Percentiles rank a stretch among this genome's conserved stretches.
These are phyloP conservation scores for Inga leiocalycina DNA, from an alignment of 306 rosid species.

Conservation along the genomic window DNA sequence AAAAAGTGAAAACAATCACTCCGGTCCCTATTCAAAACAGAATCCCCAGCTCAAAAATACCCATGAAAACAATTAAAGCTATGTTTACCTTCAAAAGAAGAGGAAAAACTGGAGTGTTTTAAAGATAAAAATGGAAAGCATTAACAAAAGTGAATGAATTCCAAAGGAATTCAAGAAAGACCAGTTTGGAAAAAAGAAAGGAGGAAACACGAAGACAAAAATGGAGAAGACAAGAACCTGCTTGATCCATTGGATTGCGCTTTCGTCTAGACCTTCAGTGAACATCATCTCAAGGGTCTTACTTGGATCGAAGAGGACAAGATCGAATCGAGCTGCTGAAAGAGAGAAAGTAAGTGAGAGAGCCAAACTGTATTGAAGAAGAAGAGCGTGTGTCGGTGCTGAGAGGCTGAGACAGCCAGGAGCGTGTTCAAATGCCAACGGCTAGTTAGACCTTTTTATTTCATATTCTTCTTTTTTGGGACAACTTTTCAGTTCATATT, in stretches of 20 bases:
- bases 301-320: neutral
- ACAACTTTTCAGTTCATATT: too few relatives aligned
- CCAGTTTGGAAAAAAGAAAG: neutral
- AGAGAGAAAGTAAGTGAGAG: neutral
- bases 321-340: neutral
- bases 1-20: neutral
- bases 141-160: neutral
- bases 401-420: neutral
- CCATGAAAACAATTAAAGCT: neutral
- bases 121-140: neutral
- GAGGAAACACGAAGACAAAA: neutral
- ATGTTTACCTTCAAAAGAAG: neutral
- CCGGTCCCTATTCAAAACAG: neutral
- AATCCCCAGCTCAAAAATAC: neutral
- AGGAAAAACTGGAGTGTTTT: neutral
- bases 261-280: slow-evolving; percentile 92
- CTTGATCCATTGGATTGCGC: slow-evolving; percentile 86
- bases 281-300: slow-evolving; percentile 50
- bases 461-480: neutral
- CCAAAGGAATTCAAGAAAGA: neutral
- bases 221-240: slow-evolving; percentile 46
- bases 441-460: slow-evolving; percentile 55
- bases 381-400: slow-evolving; percentile 40
- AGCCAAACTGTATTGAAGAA: neutral
- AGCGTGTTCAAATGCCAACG: slow-evolving; percentile 46